Base-by-base conservation (phyloP, 1,284 basidiomycete species). In the Ustilago loliicola region DNA sequence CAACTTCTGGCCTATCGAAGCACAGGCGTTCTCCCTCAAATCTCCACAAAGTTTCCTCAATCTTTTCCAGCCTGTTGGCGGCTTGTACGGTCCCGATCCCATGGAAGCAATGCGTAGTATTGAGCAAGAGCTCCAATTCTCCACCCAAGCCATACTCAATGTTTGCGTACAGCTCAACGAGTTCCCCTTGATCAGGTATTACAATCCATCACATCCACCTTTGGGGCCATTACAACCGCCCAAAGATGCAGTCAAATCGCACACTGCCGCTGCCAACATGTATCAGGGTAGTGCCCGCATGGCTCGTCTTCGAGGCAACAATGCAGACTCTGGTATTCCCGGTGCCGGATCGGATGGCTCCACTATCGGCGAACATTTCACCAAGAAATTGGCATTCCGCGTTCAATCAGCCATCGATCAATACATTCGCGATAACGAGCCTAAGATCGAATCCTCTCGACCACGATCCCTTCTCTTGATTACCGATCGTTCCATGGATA, bases 401-500 rank as follows among this genome's bases (percentile, higher is more conserved):
- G 69, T 84, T 3, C 77, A 81, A 48, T 61, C 48, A 9, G 73
- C 66, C 25, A 66, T 85, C 58, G 85, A 83, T 48, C 68, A 68
- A 42, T 80, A 83, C 56, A 54, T 77, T 3, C 58, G 53, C 19
- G 66, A 65, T 60, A 77, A 77, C 36, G 78, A 87, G 86, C 93
- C 93, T 89, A 87, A 89, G 34, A 81, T 85, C 40, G 93, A 94
- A 74, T 87, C 90, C 1, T 88, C 89, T 15, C 89, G 94, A 68
- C 92, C 92, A n/a, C 91, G 93, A 61, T 91, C 90, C 9, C 93
- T 94, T 15, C 88, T 99, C 38, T 91, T 99, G 82, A 93, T 99
- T 77, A 96, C 96, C 1, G 97, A 99, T 87, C 91, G 97, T 19
- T 91, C 95, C 2, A 95, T 99, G 93, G 97, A 99, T 87, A 91